These are phyloP conservation scores for Teratosphaeriaceae sp. DNA, from an alignment of 2,329 filamentous ascomycete genomes.

Conservation along the genomic window DNA sequence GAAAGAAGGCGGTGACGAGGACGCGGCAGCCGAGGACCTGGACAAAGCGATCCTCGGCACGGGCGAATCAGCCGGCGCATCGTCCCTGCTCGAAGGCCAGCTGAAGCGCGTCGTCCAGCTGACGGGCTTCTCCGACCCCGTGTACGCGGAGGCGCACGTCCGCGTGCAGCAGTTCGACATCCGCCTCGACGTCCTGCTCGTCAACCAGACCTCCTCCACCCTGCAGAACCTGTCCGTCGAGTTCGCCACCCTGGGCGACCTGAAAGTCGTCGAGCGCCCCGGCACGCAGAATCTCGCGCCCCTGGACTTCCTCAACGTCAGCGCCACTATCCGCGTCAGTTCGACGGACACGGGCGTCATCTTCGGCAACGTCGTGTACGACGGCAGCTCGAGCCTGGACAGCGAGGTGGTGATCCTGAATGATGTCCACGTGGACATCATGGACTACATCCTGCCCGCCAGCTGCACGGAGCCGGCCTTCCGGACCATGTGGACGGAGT, in stretches of 20 bases:
- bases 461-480: slow-evolving; percentile 97
- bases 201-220: slow-evolving; percentile 96
- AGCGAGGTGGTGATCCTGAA: slow-evolving; percentile 97
- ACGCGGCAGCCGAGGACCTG: slow-evolving; percentile 82
- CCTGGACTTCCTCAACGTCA: slow-evolving; percentile 96
- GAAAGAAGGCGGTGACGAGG: slow-evolving; percentile 76
- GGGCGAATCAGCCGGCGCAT: slow-evolving; percentile 65
- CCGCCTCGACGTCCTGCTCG: slow-evolving; percentile 87
- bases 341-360: slow-evolving; percentile 98
- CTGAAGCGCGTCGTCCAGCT: slow-evolving; percentile 93
- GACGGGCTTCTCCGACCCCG: slow-evolving; percentile 95
- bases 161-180: slow-evolving; percentile 99
- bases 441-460: slow-evolving; percentile 99
- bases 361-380: slow-evolving; percentile 97
- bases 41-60: slow-evolving; percentile 94
- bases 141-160: slow-evolving; percentile 98
- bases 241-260: slow-evolving; percentile 94
- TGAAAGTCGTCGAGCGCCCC: slow-evolving; percentile 95
- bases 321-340: slow-evolving; percentile 97
- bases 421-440: slow-evolving; percentile 96
- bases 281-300: slow-evolving; percentile 93
- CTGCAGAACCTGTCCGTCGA: slow-evolving; percentile 96
- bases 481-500: slow-evolving; percentile 99
- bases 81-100: slow-evolving; percentile 88
- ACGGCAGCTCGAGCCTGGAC: slow-evolving; percentile 84